phyloP scores from a whole-genome alignment of 2,329 filamentous ascomycete species.

The Fusarium irregulare region DNA sequence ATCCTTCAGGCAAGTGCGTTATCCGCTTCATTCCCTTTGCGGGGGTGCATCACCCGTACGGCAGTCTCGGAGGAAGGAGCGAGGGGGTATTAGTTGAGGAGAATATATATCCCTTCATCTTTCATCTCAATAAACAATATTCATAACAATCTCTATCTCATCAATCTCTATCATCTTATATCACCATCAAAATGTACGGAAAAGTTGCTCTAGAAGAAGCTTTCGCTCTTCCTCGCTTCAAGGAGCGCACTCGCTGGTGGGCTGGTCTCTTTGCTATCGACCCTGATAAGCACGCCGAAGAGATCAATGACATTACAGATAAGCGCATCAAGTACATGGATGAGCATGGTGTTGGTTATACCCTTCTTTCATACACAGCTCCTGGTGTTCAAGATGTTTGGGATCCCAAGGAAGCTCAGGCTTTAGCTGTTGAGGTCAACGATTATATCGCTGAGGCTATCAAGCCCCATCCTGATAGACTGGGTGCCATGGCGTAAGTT shows the following conservation, averaged over 20 bases:
- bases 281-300: slow-evolving; percentile 65
- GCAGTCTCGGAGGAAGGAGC: not conserved
- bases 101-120: slow-evolving; percentile 2
- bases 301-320: slow-evolving; percentile 60
- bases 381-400: slow-evolving; percentile 61
- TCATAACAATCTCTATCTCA: not conserved
- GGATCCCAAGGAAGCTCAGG: slow-evolving; percentile 56
- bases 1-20: not conserved
- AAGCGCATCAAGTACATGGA: slow-evolving; percentile 58
- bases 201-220: slow-evolving; percentile 73
- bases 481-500: slow-evolving; percentile 60
- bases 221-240: slow-evolving; percentile 68
- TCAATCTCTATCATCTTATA: not conserved
- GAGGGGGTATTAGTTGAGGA: not conserved
- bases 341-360: slow-evolving; percentile 61
- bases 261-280: slow-evolving; percentile 69
- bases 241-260: slow-evolving; percentile 71
- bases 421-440: slow-evolving; percentile 57
- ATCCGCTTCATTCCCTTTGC: not conserved
- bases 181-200: slow-evolving; percentile 60
- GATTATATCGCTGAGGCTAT: slow-evolving; percentile 55
- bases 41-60: slow-evolving; percentile 6
- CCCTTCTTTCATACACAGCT: slow-evolving; percentile 60
- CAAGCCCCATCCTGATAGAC: slow-evolving; percentile 53
- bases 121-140: not conserved